Conservation (phyloP, 352 stramenopile genomes). For the Globisporangium echinulatum region DNA sequence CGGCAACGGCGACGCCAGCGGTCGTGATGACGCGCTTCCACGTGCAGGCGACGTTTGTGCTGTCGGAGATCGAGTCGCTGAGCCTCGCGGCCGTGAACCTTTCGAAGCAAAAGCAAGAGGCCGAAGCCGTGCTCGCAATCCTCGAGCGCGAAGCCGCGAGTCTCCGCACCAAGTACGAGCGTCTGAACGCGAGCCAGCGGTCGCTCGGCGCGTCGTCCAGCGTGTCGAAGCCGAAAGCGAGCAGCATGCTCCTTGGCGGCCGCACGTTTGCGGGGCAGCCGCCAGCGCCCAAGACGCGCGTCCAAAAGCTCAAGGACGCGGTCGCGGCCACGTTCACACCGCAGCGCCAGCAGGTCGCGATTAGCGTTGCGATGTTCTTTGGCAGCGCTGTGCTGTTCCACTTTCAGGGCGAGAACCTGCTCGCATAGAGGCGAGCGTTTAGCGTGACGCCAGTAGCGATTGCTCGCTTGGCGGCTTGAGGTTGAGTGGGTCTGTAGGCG, state of each 20-base stretch:
- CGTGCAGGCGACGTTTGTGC: conserved; percentile 55
- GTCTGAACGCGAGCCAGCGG: conserved; percentile 71
- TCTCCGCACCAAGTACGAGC: conserved; percentile 77
- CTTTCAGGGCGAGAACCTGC: conserved; percentile 78
- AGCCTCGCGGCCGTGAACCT: conserved; percentile 63
- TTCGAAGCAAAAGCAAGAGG: conserved; percentile 79
- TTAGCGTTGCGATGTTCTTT: conserved; percentile 72
- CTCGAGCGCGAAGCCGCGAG: conserved; percentile 71
- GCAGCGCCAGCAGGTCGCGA: conserved; percentile 66
- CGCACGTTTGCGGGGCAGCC: conserved; percentile 37
- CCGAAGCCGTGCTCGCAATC: conserved; percentile 47
- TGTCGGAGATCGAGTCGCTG: conserved; percentile 76
- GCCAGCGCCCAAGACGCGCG: conserved; percentile 49
- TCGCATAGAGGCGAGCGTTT: conserved; percentile 26
- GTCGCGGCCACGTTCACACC: conserved; percentile 53
- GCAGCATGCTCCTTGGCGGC: conserved; percentile 37
- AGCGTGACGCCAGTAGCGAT: too few relatives aligned
- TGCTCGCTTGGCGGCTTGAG: too few relatives aligned
- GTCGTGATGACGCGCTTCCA: conserved; percentile 42
- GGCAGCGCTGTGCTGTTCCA: conserved; percentile 73
- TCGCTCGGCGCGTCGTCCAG: conserved; percentile 36
- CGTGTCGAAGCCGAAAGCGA: conserved; percentile 53
- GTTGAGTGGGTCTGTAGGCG: too few relatives aligned
- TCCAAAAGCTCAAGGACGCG: conserved; percentile 61
- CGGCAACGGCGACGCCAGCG: conserved; percentile 14